Percentiles rank a stretch among this genome's conserved stretches.
phyloP scores from a whole-genome alignment of 2,329 filamentous ascomycete genomes.

The Neonectria faginata region DNA sequence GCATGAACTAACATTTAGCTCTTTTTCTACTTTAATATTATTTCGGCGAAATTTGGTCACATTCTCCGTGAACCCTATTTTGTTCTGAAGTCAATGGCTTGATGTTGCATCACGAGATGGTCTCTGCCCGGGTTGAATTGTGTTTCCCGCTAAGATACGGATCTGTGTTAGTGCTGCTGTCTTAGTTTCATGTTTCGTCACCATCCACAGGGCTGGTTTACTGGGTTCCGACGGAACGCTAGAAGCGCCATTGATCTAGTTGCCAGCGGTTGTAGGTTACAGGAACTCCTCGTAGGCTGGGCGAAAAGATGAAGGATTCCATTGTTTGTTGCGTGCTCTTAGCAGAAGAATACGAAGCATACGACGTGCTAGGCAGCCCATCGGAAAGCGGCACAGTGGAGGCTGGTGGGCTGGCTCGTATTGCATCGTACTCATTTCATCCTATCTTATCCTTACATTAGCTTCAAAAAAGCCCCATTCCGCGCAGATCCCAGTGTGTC shows the following conservation, averaged over 20 bases:
- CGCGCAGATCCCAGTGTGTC: conserved; percentile 11
- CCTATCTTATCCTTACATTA: neutral
- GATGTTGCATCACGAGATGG: neutral
- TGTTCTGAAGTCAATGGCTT: neutral
- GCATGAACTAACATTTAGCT: no score
- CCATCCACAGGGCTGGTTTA: neutral
- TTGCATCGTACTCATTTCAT: neutral
- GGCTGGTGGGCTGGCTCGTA: neutral
- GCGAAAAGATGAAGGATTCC: neutral
- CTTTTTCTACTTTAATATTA: no score
- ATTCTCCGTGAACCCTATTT: neutral
- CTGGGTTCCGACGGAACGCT: neutral
- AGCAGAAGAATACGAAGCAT: neutral
- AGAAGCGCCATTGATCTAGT: neutral
- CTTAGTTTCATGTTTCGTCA: conserved; percentile 1
- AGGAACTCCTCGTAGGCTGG: neutral
- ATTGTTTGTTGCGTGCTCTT: neutral
- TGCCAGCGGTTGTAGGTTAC: neutral
- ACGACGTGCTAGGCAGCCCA: neutral
- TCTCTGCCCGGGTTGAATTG: neutral
- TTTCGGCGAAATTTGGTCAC: no score
- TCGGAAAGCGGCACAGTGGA: neutral
- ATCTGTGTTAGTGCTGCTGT: neutral
- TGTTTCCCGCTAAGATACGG: neutral
- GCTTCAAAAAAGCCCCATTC: neutral